phyloP scores from a whole-genome alignment of 345 rosid genomes.

The Camelina laxa region DNA sequence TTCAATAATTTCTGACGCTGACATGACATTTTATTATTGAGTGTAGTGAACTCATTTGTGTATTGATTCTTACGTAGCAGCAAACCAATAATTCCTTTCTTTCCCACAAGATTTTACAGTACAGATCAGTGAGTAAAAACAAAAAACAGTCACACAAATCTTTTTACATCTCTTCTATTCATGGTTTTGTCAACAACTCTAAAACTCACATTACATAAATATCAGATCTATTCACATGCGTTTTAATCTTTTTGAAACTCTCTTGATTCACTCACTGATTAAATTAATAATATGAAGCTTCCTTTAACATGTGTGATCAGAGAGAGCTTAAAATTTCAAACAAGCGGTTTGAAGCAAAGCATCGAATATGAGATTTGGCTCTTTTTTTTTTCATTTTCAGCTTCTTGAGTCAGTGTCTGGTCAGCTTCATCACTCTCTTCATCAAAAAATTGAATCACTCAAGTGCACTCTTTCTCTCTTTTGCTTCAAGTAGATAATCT shows the following conservation, averaged over 20 bases:
- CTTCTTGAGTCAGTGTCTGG: slow-evolving; percentile 31
- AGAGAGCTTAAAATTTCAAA: slow-evolving; percentile 10
- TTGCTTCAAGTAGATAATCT: slow-evolving; percentile 36
- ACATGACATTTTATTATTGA: slow-evolving; percentile 7
- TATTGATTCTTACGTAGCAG: not conserved
- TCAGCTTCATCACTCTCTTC: slow-evolving; percentile 30
- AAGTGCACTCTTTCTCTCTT: not conserved
- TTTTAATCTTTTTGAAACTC: slow-evolving; percentile 27
- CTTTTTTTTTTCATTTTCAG: not conserved
- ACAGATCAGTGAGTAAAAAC: slow-evolving; percentile 23
- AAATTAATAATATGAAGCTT: slow-evolving; percentile 26
- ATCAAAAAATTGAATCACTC: slow-evolving; percentile 23
- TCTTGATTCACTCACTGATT: slow-evolving; percentile 24
- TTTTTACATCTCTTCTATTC: slow-evolving; percentile 33
- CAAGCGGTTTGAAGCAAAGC: slow-evolving; percentile 32
- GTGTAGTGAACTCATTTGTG: slow-evolving; percentile 12
- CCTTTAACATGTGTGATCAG: slow-evolving; percentile 22
- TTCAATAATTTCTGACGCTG: slow-evolving; percentile 17
- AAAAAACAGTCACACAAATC: slow-evolving; percentile 20
- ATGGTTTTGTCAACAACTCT: slow-evolving; percentile 29
- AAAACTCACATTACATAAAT: slow-evolving; percentile 27
- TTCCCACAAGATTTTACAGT: slow-evolving; percentile 21
- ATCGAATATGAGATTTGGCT: slow-evolving; percentile 17
- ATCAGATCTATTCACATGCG: slow-evolving; percentile 38
- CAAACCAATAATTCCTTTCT: slow-evolving; percentile 3